Percentiles rank a stretch among this genome's conserved stretches.
Evolutionary conservation across 371 early-diverging fungal species (phyloP).

Genomic region (Mucor piriformis): DNA sequence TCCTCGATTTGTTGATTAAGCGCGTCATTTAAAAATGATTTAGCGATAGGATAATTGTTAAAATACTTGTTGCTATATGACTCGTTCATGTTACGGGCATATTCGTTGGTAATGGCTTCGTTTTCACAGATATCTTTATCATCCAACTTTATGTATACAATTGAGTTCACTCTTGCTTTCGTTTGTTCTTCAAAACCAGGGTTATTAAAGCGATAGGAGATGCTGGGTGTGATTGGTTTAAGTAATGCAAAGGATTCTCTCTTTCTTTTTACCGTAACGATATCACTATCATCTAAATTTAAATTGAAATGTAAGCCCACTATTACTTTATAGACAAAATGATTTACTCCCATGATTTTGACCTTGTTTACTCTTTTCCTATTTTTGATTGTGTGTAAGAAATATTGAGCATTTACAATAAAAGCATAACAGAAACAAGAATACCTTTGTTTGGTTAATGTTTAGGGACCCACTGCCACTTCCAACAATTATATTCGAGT

Average conservation of each 20-base stretch:
- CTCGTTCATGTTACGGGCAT: background rate
- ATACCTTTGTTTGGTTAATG: too few relatives aligned
- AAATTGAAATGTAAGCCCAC: too few relatives aligned
- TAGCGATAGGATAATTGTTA: slow-evolving; percentile 5
- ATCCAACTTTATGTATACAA: background rate
- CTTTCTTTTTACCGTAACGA: background rate
- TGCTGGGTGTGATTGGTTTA: background rate
- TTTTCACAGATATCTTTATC: slow-evolving; percentile 2
- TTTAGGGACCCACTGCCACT: too few relatives aligned
- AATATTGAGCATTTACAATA: too few relatives aligned
- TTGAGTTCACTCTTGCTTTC: background rate
- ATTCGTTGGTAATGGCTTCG: slow-evolving; percentile 2
- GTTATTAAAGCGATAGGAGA: too few relatives aligned
- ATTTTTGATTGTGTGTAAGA: too few relatives aligned
- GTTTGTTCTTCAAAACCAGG: background rate
- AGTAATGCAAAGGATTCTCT: background rate
- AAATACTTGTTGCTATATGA: slow-evolving; percentile 2
- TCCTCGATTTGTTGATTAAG: slow-evolving; percentile 4
- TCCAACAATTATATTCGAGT: too few relatives aligned
- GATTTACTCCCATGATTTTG: too few relatives aligned
- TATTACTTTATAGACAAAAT: too few relatives aligned
- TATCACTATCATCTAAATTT: too few relatives aligned
- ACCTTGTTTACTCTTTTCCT: too few relatives aligned
- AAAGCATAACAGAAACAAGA: too few relatives aligned
- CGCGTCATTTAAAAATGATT: slow-evolving; percentile 2